Evolutionary conservation across 768 basidiomycete species (phyloP).

Genomic region (Clitopilus hobsonii): DNA sequence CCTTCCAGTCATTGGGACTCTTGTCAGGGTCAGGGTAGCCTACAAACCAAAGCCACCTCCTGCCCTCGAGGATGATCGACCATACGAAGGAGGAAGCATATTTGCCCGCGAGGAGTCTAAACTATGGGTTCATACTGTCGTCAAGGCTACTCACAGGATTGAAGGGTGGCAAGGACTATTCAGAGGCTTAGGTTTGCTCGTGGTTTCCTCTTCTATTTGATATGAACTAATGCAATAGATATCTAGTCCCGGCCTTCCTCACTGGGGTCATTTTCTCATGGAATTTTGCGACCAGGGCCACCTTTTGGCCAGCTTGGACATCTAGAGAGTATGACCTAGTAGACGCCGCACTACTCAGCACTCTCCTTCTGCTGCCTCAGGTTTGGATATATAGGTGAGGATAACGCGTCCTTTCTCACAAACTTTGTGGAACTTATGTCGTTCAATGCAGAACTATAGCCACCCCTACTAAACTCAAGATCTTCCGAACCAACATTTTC

Average conservation of each 20-base stretch:
- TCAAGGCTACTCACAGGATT: no score
- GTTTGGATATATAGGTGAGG: neutral
- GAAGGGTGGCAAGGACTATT: slow-evolving; percentile 1
- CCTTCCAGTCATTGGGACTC: slow-evolving; percentile 15
- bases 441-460: neutral
- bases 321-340: no score
- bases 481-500: neutral
- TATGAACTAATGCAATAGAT: no score
- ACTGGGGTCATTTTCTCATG: no score
- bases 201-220: neutral
- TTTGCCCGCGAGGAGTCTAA: slow-evolving; percentile 5
- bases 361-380: neutral
- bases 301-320: no score
- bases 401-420: neutral
- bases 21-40: slow-evolving; percentile 17
- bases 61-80: neutral
- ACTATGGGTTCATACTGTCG: no score
- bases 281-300: no score
- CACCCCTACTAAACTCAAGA: neutral
- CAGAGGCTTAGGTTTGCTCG: neutral
- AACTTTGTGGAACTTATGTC: neutral
- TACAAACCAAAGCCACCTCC: slow-evolving; percentile 10
- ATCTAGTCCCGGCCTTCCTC: no score
- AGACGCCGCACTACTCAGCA: no score
- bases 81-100: slow-evolving; percentile 1